A percentile compares a stretch with the other conserved stretches of the same genome.
Evolutionary conservation across 495 filamentous ascomycete genomes (phyloP).

Genomic region (Penicillium parvum): DNA sequence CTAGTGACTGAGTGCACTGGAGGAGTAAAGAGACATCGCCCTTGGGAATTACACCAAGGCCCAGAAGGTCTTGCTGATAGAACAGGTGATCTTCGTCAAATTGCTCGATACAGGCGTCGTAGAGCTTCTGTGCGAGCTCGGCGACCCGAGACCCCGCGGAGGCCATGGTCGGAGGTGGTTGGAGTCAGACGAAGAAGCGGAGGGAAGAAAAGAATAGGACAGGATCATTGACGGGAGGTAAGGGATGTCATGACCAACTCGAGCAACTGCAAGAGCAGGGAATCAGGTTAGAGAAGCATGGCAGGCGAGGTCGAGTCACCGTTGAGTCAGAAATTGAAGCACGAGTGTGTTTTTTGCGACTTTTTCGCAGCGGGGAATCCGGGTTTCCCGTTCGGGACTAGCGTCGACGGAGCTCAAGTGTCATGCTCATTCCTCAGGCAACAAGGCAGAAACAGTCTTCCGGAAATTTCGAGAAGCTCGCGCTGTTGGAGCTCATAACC

Average conservation of each 20-base stretch:
- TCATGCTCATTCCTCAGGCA: conserved; percentile 27
- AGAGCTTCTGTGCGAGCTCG: conserved; percentile 42
- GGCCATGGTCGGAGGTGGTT: conserved; percentile 26
- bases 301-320: not conserved
- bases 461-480: conserved; percentile 52
- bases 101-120: conserved; percentile 38
- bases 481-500: conserved; percentile 21
- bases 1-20: conserved; percentile 55
- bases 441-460: conserved; percentile 12
- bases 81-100: conserved; percentile 51
- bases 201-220: conserved; percentile 2
- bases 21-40: conserved; percentile 55
- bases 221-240: conserved; percentile 17
- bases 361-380: conserved; percentile 28
- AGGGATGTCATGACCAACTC: conserved; percentile 22
- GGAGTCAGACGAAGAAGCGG: conserved; percentile 1
- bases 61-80: conserved; percentile 61
- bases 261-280: conserved; percentile 24
- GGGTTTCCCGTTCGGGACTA: conserved; percentile 24
- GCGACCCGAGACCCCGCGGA: conserved; percentile 33
- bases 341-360: conserved; percentile 27
- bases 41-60: conserved; percentile 56
- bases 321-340: conserved; percentile 23
- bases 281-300: conserved; percentile 21
- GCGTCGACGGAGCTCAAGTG: conserved; percentile 21